Conservation (phyloP, 2,329 filamentous ascomycete species). For the Beauveria medogensis region DNA sequence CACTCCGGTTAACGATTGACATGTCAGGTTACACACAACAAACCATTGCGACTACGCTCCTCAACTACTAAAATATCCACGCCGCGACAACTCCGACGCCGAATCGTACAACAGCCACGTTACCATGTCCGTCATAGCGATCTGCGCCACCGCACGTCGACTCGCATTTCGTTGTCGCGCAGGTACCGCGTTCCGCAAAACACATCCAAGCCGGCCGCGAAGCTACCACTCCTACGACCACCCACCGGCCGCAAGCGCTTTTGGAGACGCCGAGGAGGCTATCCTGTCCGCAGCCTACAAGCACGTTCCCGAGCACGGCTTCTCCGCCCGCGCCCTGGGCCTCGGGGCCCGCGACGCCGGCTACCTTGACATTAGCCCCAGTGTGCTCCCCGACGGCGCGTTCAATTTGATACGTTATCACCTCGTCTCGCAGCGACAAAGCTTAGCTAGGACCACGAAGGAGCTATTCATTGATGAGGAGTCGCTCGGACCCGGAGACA, state of each 20-base stretch:
- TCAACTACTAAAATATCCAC: not conserved
- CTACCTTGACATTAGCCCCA: constrained; percentile 78
- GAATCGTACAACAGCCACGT: not conserved
- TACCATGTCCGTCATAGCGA: not conserved
- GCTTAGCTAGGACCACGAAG: constrained; percentile 37
- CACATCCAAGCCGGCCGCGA: constrained; percentile 6
- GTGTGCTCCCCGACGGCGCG: constrained; percentile 68
- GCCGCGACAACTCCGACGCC: not conserved
- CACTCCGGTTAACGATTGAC: not conserved
- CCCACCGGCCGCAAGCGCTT: constrained; percentile 47
- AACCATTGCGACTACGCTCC: not conserved
- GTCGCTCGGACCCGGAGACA: constrained; percentile 45
- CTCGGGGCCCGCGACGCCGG: constrained; percentile 77
- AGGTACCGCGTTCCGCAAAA: not conserved
- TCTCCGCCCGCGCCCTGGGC: constrained; percentile 64
- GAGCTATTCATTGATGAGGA: constrained; percentile 31
- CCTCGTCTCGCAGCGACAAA: constrained; percentile 57
- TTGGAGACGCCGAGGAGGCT: constrained; percentile 58
- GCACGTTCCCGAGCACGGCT: constrained; percentile 76
- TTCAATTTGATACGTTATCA: constrained; percentile 80
- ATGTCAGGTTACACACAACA: not conserved
- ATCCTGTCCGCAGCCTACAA: constrained; percentile 76
- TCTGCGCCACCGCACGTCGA: not conserved
- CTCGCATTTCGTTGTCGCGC: not conserved
- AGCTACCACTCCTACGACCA: constrained; percentile 70